Conservation (phyloP, 2,329 filamentous ascomycete genomes). For the Hypomyces rosellus region DNA sequence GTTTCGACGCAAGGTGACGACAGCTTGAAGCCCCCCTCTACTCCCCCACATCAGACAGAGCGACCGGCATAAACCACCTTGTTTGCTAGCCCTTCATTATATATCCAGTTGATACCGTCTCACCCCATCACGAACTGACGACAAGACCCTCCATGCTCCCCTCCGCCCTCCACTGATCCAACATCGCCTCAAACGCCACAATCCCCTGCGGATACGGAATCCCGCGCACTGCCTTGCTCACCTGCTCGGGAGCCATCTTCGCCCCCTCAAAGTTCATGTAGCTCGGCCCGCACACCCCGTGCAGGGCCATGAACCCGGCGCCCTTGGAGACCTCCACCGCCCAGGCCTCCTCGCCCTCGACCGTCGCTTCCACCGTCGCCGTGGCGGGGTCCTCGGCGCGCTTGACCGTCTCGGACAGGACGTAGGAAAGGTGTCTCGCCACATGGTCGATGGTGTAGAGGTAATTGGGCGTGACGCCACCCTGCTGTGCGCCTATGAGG, state of each 20-base stretch:
- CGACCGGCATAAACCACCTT: too few relatives aligned
- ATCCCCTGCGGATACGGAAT: conserved; percentile 17
- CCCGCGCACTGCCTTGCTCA: conserved; percentile 26
- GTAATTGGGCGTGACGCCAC: conserved; percentile 32
- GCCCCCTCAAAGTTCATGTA: conserved; percentile 45
- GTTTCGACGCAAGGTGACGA: too few relatives aligned
- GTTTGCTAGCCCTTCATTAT: too few relatives aligned
- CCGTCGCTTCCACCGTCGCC: conserved; percentile 36
- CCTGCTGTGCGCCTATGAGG: conserved; percentile 38
- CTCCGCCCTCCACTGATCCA: conserved; percentile 24
- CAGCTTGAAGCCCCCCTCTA: too few relatives aligned
- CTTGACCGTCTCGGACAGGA: conserved; percentile 20
- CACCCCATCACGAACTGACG: background rate
- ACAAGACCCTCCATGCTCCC: conserved; percentile 21
- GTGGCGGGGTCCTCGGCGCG: conserved; percentile 11
- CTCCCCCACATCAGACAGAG: too few relatives aligned
- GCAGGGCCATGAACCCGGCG: conserved; percentile 32
- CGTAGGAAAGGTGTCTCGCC: conserved; percentile 37
- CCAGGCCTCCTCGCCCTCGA: conserved; percentile 43
- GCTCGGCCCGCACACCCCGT: conserved; percentile 46
- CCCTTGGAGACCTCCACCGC: conserved; percentile 31
- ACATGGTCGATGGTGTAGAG: conserved; percentile 29
- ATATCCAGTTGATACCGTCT: too few relatives aligned
- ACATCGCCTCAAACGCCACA: conserved; percentile 21
- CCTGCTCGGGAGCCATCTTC: conserved; percentile 21